Evolutionary conservation across 2,329 filamentous ascomycete species (phyloP).

Genomic region (Fusarium coffeatum): DNA sequence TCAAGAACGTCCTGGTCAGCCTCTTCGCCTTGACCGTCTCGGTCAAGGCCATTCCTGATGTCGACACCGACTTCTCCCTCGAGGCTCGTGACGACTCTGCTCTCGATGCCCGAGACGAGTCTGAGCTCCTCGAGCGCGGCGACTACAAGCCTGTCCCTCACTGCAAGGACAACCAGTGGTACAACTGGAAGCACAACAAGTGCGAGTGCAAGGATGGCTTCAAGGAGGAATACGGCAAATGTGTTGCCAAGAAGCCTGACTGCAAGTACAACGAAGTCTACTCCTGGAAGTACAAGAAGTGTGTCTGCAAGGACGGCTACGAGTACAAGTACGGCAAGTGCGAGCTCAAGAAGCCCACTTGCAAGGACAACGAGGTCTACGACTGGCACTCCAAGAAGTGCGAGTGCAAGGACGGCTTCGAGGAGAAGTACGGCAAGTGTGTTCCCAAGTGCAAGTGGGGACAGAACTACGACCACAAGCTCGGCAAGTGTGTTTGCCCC

Average conservation of each 20-base stretch:
- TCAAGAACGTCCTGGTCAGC: slow-evolving; percentile 39
- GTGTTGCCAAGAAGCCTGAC: slow-evolving; percentile 2
- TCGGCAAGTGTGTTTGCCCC: slow-evolving; percentile 24
- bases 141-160: slow-evolving; percentile 15
- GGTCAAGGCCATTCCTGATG: slow-evolving; percentile 38
- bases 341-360: slow-evolving; percentile 7
- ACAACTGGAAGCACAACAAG: slow-evolving; percentile 12
- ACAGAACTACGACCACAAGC: slow-evolving; percentile 10
- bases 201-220: slow-evolving; percentile 25
- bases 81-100: slow-evolving; percentile 29
- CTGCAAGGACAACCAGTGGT: not conserved
- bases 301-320: slow-evolving; percentile 20
- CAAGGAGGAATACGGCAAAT: slow-evolving; percentile 29
- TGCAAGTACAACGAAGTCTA: slow-evolving; percentile 18
- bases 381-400: slow-evolving; percentile 18
- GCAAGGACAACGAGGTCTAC: slow-evolving; percentile 14
- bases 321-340: slow-evolving; percentile 28
- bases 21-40: slow-evolving; percentile 33
- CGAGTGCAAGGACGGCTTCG: slow-evolving; percentile 20
- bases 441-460: slow-evolving; percentile 13
- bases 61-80: slow-evolving; percentile 31
- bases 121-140: slow-evolving; percentile 17
- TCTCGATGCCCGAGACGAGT: slow-evolving; percentile 33
- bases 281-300: slow-evolving; percentile 9
- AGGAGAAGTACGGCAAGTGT: slow-evolving; percentile 32